These are phyloP conservation scores for Talaromyces proteolyticus DNA, from an alignment of 495 filamentous ascomycete genomes.

Conservation along the genomic window DNA sequence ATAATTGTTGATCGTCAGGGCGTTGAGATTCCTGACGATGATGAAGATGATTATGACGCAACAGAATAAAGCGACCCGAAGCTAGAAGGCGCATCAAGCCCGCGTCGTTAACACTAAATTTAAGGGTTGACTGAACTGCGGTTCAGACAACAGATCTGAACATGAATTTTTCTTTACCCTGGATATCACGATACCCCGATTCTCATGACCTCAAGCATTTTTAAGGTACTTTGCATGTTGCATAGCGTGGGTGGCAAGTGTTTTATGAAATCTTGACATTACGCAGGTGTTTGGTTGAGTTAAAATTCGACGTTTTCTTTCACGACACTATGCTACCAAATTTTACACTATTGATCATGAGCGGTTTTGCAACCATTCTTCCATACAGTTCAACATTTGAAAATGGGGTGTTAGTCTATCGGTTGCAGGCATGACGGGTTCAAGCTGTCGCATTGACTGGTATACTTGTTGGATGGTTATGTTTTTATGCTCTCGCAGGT, in stretches of 20 bases:
- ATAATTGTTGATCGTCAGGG: constrained; percentile 67
- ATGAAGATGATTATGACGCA: constrained; percentile 35
- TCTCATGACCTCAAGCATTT: constrained; percentile 6
- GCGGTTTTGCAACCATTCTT: too few relatives aligned
- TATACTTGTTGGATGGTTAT: too few relatives aligned
- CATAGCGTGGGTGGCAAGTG: constrained; percentile 4
- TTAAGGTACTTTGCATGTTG: constrained; percentile 6
- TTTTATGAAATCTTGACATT: constrained; percentile 4
- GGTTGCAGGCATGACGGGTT: too few relatives aligned
- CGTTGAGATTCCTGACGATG: constrained; percentile 33
- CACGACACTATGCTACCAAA: too few relatives aligned
- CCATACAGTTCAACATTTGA: too few relatives aligned
- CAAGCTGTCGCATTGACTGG: too few relatives aligned
- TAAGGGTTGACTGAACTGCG: too few relatives aligned
- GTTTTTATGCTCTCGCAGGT: too few relatives aligned
- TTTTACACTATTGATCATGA: background rate
- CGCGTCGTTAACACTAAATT: too few relatives aligned
- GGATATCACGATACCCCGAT: constrained; percentile 6
- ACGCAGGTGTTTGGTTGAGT: constrained; percentile 4
- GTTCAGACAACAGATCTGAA: too few relatives aligned
- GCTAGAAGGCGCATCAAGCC: background rate
- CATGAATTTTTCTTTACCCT: background rate
- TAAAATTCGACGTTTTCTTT: background rate
- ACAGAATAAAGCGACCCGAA: constrained; percentile 10
- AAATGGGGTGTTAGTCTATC: too few relatives aligned